Evolutionary conservation across 2,329 filamentous ascomycete species (phyloP).

Genomic region (Nemania abortiva): DNA sequence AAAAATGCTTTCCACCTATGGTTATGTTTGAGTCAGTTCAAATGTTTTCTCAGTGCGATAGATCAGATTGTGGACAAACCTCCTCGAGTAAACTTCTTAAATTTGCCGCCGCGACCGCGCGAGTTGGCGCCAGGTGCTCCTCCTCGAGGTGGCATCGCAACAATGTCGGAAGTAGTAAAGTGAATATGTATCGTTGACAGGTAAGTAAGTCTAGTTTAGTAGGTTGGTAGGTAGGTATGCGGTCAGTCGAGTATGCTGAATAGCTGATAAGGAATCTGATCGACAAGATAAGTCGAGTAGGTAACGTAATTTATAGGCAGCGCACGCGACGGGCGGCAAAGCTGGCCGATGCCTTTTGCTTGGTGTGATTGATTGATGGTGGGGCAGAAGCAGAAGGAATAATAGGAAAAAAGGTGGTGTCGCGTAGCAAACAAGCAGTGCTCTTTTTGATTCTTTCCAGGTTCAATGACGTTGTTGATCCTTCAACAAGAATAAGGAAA

Average conservation of each 20-base stretch:
- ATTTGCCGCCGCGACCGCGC: constrained; percentile 91
- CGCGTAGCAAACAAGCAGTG: neutral
- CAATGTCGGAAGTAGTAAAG: constrained; percentile 3
- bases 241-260: too few relatives aligned
- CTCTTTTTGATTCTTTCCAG: too few relatives aligned
- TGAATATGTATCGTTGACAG: constrained; percentile 15
- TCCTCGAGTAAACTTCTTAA: constrained; percentile 91
- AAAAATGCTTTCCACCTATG: constrained; percentile 95
- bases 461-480: too few relatives aligned
- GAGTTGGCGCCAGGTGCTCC: constrained; percentile 61
- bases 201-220: neutral
- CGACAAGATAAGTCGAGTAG: too few relatives aligned
- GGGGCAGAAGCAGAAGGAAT: neutral
- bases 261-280: too few relatives aligned
- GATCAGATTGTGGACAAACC: constrained; percentile 65
- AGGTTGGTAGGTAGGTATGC: neutral
- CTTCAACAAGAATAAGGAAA: too few relatives aligned
- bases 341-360: too few relatives aligned
- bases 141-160: constrained; percentile 59
- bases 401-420: neutral
- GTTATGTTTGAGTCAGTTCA: constrained; percentile 12
- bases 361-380: neutral
- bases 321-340: constrained; percentile 6
- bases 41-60: neutral
- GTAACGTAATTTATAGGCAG: neutral